Percentiles rank a stretch among this genome's conserved stretches.
phyloP scores from a whole-genome alignment of 257 asterid genomes.

The Primulina tabacum region DNA sequence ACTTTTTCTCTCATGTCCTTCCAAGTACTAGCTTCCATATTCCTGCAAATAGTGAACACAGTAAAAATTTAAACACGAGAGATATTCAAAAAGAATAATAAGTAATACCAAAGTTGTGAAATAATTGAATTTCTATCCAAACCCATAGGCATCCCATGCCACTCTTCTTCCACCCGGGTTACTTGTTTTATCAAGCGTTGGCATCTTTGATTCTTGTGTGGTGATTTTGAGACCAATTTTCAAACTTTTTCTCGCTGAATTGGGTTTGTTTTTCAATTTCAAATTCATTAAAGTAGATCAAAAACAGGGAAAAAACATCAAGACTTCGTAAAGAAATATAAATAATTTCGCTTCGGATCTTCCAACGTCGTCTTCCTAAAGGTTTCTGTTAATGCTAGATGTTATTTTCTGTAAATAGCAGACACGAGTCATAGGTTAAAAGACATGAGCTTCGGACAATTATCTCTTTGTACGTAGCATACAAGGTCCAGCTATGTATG shows the following conservation, averaged over 20 bases:
- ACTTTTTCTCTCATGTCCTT: too few species aligned
- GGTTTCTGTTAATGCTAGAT: not conserved
- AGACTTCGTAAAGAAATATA: too few species aligned
- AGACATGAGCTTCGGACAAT: not conserved
- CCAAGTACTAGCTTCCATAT: too few species aligned
- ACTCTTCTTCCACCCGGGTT: constrained; percentile 23
- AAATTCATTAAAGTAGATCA: too few species aligned
- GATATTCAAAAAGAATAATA: too few species aligned
- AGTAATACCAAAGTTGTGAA: too few species aligned
- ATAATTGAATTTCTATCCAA: too few species aligned
- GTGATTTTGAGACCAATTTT: constrained; percentile 33
- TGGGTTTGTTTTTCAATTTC: not conserved
- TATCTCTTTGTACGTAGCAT: not conserved
- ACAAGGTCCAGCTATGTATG: not conserved
- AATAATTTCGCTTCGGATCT: too few species aligned
- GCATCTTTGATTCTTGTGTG: constrained; percentile 28
- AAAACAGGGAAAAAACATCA: too few species aligned
- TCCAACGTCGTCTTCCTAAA: not conserved
- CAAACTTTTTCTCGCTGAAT: not conserved
- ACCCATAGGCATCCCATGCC: too few species aligned
- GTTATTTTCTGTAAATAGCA: not conserved
- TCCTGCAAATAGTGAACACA: too few species aligned
- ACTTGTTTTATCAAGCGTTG: constrained; percentile 49
- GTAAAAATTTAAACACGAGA: too few species aligned
- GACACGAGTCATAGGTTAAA: not conserved